Evolutionary conservation across 106 monocot genomes (phyloP).

Genomic region (Narthecium ossifragum): DNA sequence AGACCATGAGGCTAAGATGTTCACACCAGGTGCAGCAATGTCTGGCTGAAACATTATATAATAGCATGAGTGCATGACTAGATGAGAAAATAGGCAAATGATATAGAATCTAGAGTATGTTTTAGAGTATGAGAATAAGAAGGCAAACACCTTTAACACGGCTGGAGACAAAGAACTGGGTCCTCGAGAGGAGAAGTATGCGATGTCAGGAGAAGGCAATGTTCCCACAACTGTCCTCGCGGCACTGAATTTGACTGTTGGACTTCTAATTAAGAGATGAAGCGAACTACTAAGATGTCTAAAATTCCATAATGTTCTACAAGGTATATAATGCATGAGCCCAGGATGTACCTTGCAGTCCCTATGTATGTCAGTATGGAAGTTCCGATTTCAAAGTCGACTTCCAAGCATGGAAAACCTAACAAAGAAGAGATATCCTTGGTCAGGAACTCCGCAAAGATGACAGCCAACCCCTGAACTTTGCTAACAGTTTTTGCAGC

Average conservation of each 20-base stretch:
- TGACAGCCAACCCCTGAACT: slow-evolving; percentile 45
- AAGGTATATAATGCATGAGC: background rate
- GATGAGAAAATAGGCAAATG: background rate
- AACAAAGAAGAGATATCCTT: slow-evolving; percentile 36
- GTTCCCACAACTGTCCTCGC: slow-evolving; percentile 5
- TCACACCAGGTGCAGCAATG: slow-evolving; percentile 48
- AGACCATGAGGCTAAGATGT: slow-evolving; percentile 37
- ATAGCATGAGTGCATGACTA: background rate
- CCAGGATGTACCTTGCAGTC: slow-evolving; percentile 29
- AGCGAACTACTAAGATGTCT: background rate
- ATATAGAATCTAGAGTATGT: too few species aligned
- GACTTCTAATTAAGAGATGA: background rate
- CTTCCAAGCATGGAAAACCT: slow-evolving; percentile 43
- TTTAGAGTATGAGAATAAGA: too few species aligned
- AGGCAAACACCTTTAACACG: background rate
- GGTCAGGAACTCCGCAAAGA: slow-evolving; percentile 58
- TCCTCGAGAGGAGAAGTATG: slow-evolving; percentile 13
- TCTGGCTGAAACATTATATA: slow-evolving; percentile 26
- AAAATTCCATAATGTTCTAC: background rate
- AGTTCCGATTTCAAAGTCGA: slow-evolving; percentile 50
- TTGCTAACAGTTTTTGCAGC: slow-evolving; percentile 43
- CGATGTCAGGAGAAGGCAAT: background rate
- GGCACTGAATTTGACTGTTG: background rate
- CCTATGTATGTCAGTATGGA: slow-evolving; percentile 42
- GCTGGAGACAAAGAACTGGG: slow-evolving; percentile 1